Percentiles rank a stretch among this genome's conserved stretches.
Evolutionary conservation across 331 rosid genomes (phyloP).

Genomic region (Quercus tomentella): DNA sequence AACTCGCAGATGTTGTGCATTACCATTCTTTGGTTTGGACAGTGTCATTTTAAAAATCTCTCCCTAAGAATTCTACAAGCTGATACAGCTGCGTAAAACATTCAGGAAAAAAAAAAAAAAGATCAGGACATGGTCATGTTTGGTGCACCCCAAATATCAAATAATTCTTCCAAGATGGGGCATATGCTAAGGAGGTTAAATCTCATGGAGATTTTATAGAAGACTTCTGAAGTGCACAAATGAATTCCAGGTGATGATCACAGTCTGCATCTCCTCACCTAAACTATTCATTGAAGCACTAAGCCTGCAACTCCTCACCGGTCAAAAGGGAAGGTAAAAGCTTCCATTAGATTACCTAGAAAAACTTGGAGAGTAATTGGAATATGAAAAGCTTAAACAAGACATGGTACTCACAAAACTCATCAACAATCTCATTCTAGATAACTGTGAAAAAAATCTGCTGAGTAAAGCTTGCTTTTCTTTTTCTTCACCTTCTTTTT

Average conservation of each 20-base stretch:
- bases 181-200: neutral
- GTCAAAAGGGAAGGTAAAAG: neutral
- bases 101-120: neutral
- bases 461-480: neutral
- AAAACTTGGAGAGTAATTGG: neutral
- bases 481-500: no score
- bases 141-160: neutral
- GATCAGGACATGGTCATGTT: neutral
- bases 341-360: neutral
- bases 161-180: neutral
- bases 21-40: slow-evolving; percentile 50
- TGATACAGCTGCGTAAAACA: slow-evolving; percentile 31
- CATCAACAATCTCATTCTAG: neutral
- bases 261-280: neutral
- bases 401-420: neutral
- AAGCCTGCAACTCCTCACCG: neutral
- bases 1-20: slow-evolving; percentile 43
- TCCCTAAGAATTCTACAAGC: slow-evolving; percentile 52
- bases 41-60: slow-evolving; percentile 53
- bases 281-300: neutral
- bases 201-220: neutral
- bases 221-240: neutral
- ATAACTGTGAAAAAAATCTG: neutral
- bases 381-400: neutral
- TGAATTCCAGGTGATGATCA: neutral